These are phyloP conservation scores for Lyophyllum semitale DNA, from an alignment of 768 basidiomycete genomes.

Conservation along the genomic window DNA sequence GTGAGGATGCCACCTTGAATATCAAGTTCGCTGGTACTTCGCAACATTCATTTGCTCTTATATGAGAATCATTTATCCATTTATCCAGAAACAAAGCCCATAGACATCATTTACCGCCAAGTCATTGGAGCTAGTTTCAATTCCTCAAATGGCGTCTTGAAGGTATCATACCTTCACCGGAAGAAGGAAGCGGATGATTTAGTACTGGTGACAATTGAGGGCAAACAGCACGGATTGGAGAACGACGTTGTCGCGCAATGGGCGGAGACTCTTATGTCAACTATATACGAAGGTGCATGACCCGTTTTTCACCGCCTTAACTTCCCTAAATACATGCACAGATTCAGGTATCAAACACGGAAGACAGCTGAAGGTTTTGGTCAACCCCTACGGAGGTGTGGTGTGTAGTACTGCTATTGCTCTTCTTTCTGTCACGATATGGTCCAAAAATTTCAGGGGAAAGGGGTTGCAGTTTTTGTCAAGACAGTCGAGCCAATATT, in stretches of 20 bases:
- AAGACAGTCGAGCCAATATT: constrained; percentile 73
- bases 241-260: constrained; percentile 44
- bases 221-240: constrained; percentile 38
- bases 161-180: constrained; percentile 54
- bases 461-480: constrained; percentile 52
- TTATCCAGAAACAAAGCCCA: constrained; percentile 20
- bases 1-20: constrained; percentile 13
- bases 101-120: constrained; percentile 41
- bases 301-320: not conserved
- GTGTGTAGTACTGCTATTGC: constrained; percentile 41
- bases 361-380: constrained; percentile 63
- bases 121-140: constrained; percentile 55
- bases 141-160: constrained; percentile 32
- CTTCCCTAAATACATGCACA: constrained; percentile 11
- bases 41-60: constrained; percentile 1
- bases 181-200: constrained; percentile 40
- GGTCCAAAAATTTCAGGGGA: constrained; percentile 48
- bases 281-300: constrained; percentile 62
- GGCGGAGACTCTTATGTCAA: constrained; percentile 53
- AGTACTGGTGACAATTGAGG: constrained; percentile 43
- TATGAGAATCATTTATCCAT: not conserved
- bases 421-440: not conserved
- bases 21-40: constrained; percentile 18
- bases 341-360: constrained; percentile 52
- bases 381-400: constrained; percentile 82